phyloP scores from a whole-genome alignment of 2,329 filamentous ascomycete species.

The Sordariomycetes sp. region DNA sequence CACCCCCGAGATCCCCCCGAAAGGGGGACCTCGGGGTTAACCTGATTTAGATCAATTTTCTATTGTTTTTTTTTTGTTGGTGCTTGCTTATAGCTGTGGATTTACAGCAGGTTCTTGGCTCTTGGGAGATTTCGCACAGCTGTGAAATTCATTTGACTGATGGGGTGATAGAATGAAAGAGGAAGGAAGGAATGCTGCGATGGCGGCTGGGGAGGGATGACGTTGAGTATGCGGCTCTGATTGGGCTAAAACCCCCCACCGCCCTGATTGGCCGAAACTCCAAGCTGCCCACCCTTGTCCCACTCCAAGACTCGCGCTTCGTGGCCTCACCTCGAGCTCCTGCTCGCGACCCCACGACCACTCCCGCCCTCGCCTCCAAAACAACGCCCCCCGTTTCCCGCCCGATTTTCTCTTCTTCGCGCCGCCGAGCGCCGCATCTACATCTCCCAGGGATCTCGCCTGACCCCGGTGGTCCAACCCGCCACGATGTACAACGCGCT shows the following conservation, averaged over 20 bases:
- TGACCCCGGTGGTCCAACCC: background rate
- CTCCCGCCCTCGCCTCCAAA: background rate
- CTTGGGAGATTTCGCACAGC: no score
- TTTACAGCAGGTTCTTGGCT: no score
- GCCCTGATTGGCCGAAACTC: background rate
- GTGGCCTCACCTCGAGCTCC: background rate
- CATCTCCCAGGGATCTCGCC: background rate
- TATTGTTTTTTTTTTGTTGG: no score
- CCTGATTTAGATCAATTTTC: no score
- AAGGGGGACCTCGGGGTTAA: no score
- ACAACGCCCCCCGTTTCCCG: background rate
- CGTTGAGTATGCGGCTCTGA: background rate
- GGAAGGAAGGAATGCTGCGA: background rate
- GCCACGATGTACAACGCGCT: slow-evolving; percentile 74
- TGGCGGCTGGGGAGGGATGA: background rate
- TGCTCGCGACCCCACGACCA: background rate
- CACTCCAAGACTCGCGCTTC: background rate
- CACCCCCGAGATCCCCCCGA: no score
- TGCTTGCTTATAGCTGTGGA: no score
- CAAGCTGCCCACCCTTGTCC: background rate
- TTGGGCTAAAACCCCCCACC: background rate
- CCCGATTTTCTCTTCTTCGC: background rate
- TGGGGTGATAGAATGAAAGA: background rate
- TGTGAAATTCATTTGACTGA: background rate
- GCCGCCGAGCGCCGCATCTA: background rate